These are phyloP conservation scores for Nepenthes alata DNA, from an alignment of 179 eudicot species.

Conservation along the genomic window DNA sequence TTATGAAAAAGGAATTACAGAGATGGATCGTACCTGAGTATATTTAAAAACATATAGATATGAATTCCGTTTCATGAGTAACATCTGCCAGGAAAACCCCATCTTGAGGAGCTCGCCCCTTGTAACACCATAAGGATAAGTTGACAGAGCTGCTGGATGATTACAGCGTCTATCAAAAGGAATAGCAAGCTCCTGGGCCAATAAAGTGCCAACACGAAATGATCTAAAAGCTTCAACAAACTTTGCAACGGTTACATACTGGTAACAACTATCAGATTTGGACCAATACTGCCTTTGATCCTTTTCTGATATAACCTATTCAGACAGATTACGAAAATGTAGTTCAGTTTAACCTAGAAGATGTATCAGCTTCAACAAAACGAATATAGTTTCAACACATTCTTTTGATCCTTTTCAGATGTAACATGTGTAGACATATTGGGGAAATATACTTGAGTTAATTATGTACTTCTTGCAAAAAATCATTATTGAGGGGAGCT, in stretches of 20 bases:
- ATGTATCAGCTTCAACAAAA: too few species aligned
- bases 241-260: constrained; percentile 45
- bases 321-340: not conserved
- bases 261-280: constrained; percentile 27
- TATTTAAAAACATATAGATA: constrained; percentile 50
- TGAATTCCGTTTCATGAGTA: constrained; percentile 55
- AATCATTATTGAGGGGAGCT: constrained; percentile 16
- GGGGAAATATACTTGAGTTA: not conserved
- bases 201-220: constrained; percentile 37
- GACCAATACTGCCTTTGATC: constrained; percentile 11
- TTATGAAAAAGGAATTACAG: not conserved
- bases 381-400: too few species aligned
- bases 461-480: constrained; percentile 59
- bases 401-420: too few species aligned
- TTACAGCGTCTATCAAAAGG: constrained; percentile 39
- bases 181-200: constrained; percentile 40
- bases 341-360: not conserved
- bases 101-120: constrained; percentile 52
- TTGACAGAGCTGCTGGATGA: constrained; percentile 65
- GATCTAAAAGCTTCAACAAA: constrained; percentile 58
- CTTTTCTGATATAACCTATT: constrained; percentile 5
- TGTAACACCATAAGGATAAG: constrained; percentile 46
- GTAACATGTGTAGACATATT: too few species aligned
- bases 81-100: constrained; percentile 62
- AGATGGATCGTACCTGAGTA: constrained; percentile 34